Conservation (phyloP, 2,329 filamentous ascomycete species). For the Chalaropsis thielavioides region DNA sequence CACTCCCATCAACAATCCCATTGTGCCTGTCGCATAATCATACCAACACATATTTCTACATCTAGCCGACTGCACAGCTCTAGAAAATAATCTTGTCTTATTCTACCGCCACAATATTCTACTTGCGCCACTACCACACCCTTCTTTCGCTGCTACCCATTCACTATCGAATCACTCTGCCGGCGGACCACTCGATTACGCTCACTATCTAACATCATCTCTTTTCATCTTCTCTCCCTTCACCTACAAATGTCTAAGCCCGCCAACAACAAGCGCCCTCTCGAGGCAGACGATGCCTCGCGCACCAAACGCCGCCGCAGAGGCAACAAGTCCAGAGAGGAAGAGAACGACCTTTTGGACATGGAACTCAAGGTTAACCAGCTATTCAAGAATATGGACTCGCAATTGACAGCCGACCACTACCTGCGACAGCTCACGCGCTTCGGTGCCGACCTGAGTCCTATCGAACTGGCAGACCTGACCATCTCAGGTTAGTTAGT, state of each 20-base stretch:
- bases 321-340: conserved; percentile 41
- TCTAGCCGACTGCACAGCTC: not conserved
- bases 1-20: not conserved
- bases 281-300: conserved; percentile 25
- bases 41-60: not conserved
- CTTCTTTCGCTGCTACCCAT: not conserved
- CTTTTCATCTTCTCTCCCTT: not conserved
- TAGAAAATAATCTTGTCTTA: too few species aligned
- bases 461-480: conserved; percentile 71
- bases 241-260: conserved; percentile 27
- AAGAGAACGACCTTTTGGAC: conserved; percentile 45
- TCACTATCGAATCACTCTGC: not conserved
- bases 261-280: conserved; percentile 39
- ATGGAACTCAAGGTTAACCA: conserved; percentile 63
- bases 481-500: conserved; percentile 53
- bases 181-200: not conserved
- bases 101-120: not conserved
- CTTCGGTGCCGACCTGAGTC: conserved; percentile 67
- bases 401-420: conserved; percentile 69
- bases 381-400: conserved; percentile 70
- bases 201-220: not conserved
- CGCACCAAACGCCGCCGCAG: conserved; percentile 31
- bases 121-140: not conserved
- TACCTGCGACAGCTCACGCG: conserved; percentile 63
- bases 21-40: not conserved